Evolutionary conservation across 2,329 filamentous ascomycete genomes (phyloP).

Genomic region (Berkeleyomyces rouxiae): DNA sequence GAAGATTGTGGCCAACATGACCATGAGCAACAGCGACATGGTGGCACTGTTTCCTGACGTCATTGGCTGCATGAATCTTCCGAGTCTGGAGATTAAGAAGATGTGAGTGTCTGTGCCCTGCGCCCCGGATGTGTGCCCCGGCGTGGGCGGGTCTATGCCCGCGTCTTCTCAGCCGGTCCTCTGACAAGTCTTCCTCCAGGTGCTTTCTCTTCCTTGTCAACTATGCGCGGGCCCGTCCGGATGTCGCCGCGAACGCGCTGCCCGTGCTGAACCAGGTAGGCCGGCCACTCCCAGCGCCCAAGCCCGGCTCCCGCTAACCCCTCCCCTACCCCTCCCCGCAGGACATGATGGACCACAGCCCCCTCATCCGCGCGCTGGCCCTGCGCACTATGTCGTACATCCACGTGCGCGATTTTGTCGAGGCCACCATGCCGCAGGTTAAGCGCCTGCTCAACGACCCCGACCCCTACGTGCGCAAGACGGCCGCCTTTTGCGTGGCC

Average conservation of each 20-base stretch:
- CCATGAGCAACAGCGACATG: constrained; percentile 99
- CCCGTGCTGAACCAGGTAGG: constrained; percentile 54
- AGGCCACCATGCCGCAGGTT: constrained; percentile 70
- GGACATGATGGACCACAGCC: constrained; percentile 90
- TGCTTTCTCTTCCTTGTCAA: constrained; percentile 97
- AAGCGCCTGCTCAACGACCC: constrained; percentile 68
- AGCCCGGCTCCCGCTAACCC: neutral
- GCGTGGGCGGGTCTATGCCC: too few species aligned
- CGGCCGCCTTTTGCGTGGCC: constrained; percentile 86
- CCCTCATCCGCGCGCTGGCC: constrained; percentile 78
- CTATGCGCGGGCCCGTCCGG: constrained; percentile 85
- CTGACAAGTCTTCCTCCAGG: constrained; percentile 34
- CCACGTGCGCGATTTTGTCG: constrained; percentile 88
- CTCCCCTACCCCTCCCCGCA: constrained; percentile 21
- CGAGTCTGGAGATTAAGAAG: constrained; percentile 96
- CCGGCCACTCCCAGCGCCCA: neutral
- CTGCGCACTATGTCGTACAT: constrained; percentile 94
- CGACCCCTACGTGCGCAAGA: constrained; percentile 95
- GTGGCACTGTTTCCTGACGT: constrained; percentile 91
- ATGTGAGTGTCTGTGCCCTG: constrained; percentile 46
- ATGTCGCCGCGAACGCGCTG: constrained; percentile 83
- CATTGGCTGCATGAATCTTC: constrained; percentile 86
- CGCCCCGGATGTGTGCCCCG: too few species aligned
- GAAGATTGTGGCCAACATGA: constrained; percentile 99
- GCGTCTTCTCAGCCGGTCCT: neutral